Evolutionary conservation across 2,329 filamentous ascomycete genomes (phyloP).

Genomic region (Pezicula radicicola): DNA sequence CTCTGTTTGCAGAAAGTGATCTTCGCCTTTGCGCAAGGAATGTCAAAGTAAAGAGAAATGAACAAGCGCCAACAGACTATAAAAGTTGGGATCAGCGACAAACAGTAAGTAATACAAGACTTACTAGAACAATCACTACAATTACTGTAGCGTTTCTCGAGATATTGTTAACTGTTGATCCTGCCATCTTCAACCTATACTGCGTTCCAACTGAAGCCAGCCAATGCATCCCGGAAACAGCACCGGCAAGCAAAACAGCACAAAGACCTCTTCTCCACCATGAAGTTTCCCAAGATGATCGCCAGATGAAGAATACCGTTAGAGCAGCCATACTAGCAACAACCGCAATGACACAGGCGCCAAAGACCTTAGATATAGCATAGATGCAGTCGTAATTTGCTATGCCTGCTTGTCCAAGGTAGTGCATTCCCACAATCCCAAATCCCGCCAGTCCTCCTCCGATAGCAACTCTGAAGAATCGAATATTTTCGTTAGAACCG

Average conservation of each 20-base stretch:
- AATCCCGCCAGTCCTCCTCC: conserved; percentile 70
- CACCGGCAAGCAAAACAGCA: conserved; percentile 65
- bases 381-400: conserved; percentile 72
- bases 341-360: conserved; percentile 69
- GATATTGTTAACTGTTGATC: conserved; percentile 36
- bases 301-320: conserved; percentile 73
- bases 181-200: conserved; percentile 55
- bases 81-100: conserved; percentile 45
- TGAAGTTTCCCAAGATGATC: conserved; percentile 71
- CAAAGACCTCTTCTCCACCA: conserved; percentile 73
- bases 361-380: conserved; percentile 52
- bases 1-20: conserved; percentile 30
- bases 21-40: conserved; percentile 40
- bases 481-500: conserved; percentile 55
- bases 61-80: conserved; percentile 59
- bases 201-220: conserved; percentile 68
- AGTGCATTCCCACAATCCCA: conserved; percentile 83
- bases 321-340: conserved; percentile 68
- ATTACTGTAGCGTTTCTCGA: conserved; percentile 67
- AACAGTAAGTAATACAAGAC: conserved; percentile 34
- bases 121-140: conserved; percentile 68
- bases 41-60: conserved; percentile 53
- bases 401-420: conserved; percentile 81
- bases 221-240: conserved; percentile 88
- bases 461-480: conserved; percentile 53